These are phyloP conservation scores for Starmera stellimalicola DNA, from an alignment of 1,139 yeast species.

Conservation along the genomic window DNA sequence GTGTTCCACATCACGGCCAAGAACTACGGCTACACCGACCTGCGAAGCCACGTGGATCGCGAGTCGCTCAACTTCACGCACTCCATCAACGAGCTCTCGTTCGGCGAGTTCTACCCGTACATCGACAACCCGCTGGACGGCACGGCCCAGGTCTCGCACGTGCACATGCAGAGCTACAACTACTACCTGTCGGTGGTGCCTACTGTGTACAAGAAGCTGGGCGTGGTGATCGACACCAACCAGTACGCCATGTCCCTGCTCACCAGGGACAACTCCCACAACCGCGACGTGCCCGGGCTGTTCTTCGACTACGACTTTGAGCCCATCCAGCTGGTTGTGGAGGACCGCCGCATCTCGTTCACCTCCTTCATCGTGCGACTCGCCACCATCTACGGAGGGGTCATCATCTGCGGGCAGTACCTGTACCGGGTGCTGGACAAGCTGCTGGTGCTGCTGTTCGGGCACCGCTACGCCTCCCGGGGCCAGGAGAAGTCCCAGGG, in stretches of 20 bases:
- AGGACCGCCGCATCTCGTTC: conserved; percentile 69
- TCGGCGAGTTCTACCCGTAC: conserved; percentile 84
- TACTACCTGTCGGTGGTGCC: conserved; percentile 82
- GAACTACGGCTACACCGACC: conserved; percentile 48
- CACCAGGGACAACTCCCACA: conserved; percentile 15
- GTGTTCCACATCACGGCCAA: conserved; percentile 77
- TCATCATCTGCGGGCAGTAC: conserved; percentile 42
- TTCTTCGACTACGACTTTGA: conserved; percentile 82
- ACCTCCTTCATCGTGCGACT: conserved; percentile 67
- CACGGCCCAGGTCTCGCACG: conserved; percentile 47
- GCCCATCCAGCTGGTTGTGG: conserved; percentile 62
- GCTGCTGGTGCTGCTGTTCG: conserved; percentile 33
- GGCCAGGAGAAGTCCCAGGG: conserved; percentile 40
- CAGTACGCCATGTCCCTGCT: conserved; percentile 59
- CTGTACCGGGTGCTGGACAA: conserved; percentile 37
- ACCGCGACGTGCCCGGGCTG: conserved; percentile 59
- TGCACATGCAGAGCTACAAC: conserved; percentile 37
- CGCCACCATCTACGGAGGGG: conserved; percentile 68
- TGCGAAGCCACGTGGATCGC: conserved; percentile 33
- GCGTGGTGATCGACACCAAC: conserved; percentile 66
- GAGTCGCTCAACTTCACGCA: conserved; percentile 72
- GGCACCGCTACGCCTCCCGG: conserved; percentile 40
- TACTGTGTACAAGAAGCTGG: conserved; percentile 62
- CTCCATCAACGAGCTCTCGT: conserved; percentile 77
- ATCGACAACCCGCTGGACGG: conserved; percentile 80